Base-by-base conservation (phyloP, 148 eudicot genomes). In the Cornus suecica region DNA sequence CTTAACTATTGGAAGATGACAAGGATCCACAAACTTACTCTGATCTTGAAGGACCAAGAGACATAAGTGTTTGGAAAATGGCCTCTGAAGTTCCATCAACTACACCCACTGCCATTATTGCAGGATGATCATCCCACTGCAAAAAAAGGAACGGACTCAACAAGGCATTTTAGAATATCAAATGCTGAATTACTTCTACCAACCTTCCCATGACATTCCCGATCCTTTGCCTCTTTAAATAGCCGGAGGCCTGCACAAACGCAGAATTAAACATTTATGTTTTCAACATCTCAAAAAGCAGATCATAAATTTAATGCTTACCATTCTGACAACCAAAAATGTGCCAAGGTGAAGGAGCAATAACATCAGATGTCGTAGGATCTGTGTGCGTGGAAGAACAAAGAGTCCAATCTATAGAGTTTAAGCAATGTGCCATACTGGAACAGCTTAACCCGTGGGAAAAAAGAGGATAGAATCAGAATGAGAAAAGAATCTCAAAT, bases 281-380 rank as follows among this genome's bases (percentile, higher is more conserved):
- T 54, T 68, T 2, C 58, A 24, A 52, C 45, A 70, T 42, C 68
- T 31, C 63, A 80, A 58, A 60, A 72, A 45, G 54, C 51, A 45
- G 22, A 65, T 23, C 30, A 51, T 45, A 62, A 63, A 66, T 42
- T 67, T 61, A 70, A 67, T 22, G 30, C 30, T 70, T 84, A 90
- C 94, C 94, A 82, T 90, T 86, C 72, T 90, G 87, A 79, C 91
- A 90, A 32, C 90, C 94, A 81, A 90, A 90, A 67, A 90, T 90
- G 78, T 79, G 84, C 94, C 94, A 90, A 71, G 89, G 80, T 29
- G 94, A 84, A 72, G 94, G 94, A 42, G 91, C 91, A 79, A 84
- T 66, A 52, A 90, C 89, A 76, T 90, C 94, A 76, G 87, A 78
- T 37, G 85, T 78, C 66, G 48, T 77, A 65, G 84, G 88, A 82